These are phyloP conservation scores for Phyllosticta citrichinensis DNA, from an alignment of 2,329 filamentous ascomycete genomes.

Conservation along the genomic window DNA sequence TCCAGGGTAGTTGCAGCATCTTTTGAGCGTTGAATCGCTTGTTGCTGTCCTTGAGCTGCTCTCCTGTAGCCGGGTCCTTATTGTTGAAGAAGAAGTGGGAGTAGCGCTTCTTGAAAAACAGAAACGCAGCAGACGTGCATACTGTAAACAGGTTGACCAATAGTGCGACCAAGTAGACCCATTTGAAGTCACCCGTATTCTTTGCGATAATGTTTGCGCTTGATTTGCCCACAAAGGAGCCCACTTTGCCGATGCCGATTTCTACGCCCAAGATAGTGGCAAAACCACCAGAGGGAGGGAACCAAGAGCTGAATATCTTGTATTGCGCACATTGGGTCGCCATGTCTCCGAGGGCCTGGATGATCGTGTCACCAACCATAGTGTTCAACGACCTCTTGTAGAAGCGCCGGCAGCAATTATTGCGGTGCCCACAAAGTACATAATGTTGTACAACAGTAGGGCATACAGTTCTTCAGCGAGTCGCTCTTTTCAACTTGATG, in stretches of 20 bases:
- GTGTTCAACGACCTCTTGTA: slow-evolving; percentile 47
- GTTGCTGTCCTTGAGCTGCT: slow-evolving; percentile 44
- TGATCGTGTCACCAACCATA: slow-evolving; percentile 48
- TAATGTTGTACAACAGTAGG: slow-evolving; percentile 51
- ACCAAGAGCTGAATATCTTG: slow-evolving; percentile 57
- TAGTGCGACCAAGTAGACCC: slow-evolving; percentile 52
- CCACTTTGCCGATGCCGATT: slow-evolving; percentile 51
- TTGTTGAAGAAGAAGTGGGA: slow-evolving; percentile 22
- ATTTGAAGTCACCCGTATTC: slow-evolving; percentile 49
- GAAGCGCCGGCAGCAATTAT: slow-evolving; percentile 49
- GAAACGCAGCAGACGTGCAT: slow-evolving; percentile 42
- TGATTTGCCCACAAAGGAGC: slow-evolving; percentile 50
- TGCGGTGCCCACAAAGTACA: slow-evolving; percentile 49
- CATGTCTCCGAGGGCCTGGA: slow-evolving; percentile 51
- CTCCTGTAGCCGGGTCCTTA: slow-evolving; percentile 47
- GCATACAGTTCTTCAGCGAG: slow-evolving; percentile 25
- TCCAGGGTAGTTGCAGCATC: slow-evolving; percentile 49
- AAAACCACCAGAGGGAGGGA: slow-evolving; percentile 48
- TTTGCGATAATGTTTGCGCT: slow-evolving; percentile 51
- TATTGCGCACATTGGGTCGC: slow-evolving; percentile 56
- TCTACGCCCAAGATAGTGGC: slow-evolving; percentile 53
- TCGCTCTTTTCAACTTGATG: too few relatives aligned
- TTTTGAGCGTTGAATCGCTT: slow-evolving; percentile 41
- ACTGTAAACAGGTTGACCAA: slow-evolving; percentile 58
- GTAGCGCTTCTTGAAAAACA: slow-evolving; percentile 45